Conservation (phyloP, 2,329 filamentous ascomycete species). For the Sporothrix brasiliensis region DNA sequence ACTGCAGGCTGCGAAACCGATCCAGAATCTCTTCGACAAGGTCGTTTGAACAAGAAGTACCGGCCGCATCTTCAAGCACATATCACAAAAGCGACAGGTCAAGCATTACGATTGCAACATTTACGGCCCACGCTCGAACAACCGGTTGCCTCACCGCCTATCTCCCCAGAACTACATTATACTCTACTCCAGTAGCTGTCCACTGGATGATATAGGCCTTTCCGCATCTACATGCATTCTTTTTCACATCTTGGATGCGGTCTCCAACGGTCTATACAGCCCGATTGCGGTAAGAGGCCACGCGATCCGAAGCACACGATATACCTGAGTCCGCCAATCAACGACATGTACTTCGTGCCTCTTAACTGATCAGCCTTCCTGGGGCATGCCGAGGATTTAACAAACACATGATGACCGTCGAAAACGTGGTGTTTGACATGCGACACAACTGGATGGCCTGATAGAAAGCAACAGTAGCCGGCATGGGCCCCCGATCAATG, state of each 20-base stretch:
- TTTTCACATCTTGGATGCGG: background rate
- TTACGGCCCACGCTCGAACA: background rate
- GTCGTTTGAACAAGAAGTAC: constrained; percentile 50
- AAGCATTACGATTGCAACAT: background rate
- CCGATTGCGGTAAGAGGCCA: background rate
- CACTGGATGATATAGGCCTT: background rate
- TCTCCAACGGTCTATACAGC: background rate
- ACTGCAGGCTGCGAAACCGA: constrained; percentile 77
- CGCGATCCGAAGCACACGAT: background rate
- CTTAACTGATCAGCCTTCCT: background rate
- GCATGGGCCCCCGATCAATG: background rate
- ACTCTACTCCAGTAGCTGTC: background rate
- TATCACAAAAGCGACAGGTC: background rate
- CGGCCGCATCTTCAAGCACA: background rate
- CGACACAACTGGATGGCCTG: background rate
- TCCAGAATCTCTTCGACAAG: constrained; percentile 83
- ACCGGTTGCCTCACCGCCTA: too few relatives aligned
- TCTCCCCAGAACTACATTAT: background rate
- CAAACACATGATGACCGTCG: background rate
- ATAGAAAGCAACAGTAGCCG: background rate
- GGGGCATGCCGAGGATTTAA: background rate
- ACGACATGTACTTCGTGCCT: background rate
- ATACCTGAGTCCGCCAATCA: background rate
- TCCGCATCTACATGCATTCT: background rate
- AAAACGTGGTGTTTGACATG: background rate